phyloP scores from a whole-genome alignment of 257 asterid genomes.

The Handroanthus guayacan region DNA sequence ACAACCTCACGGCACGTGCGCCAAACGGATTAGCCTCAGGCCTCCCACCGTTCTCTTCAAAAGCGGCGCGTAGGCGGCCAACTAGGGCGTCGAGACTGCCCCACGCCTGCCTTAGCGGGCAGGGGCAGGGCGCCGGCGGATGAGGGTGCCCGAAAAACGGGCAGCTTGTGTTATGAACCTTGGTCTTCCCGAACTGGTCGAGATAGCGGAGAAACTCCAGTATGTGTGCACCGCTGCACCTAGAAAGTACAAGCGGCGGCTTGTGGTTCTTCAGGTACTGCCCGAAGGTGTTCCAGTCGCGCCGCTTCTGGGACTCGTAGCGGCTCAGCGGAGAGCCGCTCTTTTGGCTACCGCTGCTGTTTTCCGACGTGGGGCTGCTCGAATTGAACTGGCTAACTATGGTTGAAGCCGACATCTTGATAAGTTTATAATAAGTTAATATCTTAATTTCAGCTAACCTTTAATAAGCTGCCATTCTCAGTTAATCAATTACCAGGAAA shows the following conservation, averaged over 20 bases:
- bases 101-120: constrained; percentile 69
- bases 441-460: background rate
- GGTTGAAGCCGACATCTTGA: constrained; percentile 19
- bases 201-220: constrained; percentile 60
- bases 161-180: constrained; percentile 52
- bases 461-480: background rate
- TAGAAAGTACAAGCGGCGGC: constrained; percentile 62
- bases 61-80: constrained; percentile 70
- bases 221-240: constrained; percentile 73
- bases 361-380: constrained; percentile 40
- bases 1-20: constrained; percentile 63
- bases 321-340: constrained; percentile 52
- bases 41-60: constrained; percentile 65
- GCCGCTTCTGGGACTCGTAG: constrained; percentile 68
- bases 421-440: background rate
- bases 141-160: constrained; percentile 62
- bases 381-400: constrained; percentile 30
- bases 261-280: constrained; percentile 67
- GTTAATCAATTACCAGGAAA: too few species aligned
- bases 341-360: constrained; percentile 34
- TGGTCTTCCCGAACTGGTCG: constrained; percentile 62
- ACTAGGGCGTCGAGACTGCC: constrained; percentile 75
- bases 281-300: constrained; percentile 72
- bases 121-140: constrained; percentile 60
- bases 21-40: constrained; percentile 68